These are phyloP conservation scores for Wickerhamiella bombiphila DNA, from an alignment of 805 yeast species.

Conservation along the genomic window DNA sequence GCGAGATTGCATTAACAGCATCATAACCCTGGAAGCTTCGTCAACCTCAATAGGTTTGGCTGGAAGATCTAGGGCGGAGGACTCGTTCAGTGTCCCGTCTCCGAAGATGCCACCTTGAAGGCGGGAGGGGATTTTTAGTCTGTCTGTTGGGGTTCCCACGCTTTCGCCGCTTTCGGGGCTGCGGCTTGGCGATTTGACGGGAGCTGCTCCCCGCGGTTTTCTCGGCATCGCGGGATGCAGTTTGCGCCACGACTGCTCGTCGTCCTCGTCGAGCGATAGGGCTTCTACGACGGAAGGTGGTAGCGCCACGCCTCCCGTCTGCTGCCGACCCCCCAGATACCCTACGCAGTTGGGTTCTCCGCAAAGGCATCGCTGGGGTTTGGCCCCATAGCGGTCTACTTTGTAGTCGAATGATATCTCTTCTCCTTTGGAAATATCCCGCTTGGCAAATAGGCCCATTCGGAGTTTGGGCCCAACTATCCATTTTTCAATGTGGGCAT, in stretches of 20 bases:
- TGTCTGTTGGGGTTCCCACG: slow-evolving; percentile 2
- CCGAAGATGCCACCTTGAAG: background rate
- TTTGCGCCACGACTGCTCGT: slow-evolving; percentile 37
- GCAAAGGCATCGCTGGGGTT: slow-evolving; percentile 87
- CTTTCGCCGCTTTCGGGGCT: slow-evolving; percentile 22
- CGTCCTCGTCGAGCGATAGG: slow-evolving; percentile 53
- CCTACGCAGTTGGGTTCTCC: slow-evolving; percentile 88
- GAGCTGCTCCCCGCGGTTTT: background rate
- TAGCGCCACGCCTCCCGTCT: slow-evolving; percentile 77
- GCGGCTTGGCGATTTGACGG: background rate
- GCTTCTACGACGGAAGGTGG: slow-evolving; percentile 81
- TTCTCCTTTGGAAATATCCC: slow-evolving; percentile 60
- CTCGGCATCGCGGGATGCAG: slow-evolving; percentile 1
- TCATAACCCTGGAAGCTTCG: slow-evolving; percentile 67
- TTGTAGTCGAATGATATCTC: slow-evolving; percentile 87
- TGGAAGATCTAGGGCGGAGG: slow-evolving; percentile 38
- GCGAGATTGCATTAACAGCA: slow-evolving; percentile 50
- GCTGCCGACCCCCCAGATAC: slow-evolving; percentile 91
- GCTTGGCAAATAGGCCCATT: slow-evolving; percentile 89
- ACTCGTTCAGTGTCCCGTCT: slow-evolving; percentile 13
- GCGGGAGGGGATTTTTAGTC: background rate
- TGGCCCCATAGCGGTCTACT: slow-evolving; percentile 92
- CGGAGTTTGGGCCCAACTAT: slow-evolving; percentile 77
- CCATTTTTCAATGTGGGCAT: slow-evolving; percentile 94
- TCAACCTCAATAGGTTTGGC: slow-evolving; percentile 35